A percentile compares a stretch with the other conserved stretches of the same genome.
phyloP scores from a whole-genome alignment of 2,329 filamentous ascomycete genomes.

The Proliferodiscus dingleyae region DNA sequence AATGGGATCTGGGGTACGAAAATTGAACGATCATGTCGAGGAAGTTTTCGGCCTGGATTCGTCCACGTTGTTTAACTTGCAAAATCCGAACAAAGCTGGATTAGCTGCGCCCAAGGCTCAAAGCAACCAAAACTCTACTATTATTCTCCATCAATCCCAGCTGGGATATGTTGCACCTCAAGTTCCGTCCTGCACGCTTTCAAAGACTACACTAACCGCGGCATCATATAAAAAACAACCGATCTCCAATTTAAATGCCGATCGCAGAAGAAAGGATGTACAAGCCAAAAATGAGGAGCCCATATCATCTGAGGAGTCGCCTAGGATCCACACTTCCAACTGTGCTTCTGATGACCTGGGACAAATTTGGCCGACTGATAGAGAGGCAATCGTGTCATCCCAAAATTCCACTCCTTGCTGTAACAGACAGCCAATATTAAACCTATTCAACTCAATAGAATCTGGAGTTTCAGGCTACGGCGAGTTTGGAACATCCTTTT shows the following conservation, averaged over 20 bases:
- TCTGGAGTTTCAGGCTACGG: too few relatives aligned
- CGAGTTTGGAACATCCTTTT: too few relatives aligned
- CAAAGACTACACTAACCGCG: background rate
- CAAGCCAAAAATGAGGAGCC: too few relatives aligned
- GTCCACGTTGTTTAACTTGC: conserved; percentile 14
- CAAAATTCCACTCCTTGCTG: too few relatives aligned
- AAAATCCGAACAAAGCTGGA: conserved; percentile 2
- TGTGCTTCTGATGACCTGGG: too few relatives aligned
- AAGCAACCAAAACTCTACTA: background rate
- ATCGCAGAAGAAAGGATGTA: background rate
- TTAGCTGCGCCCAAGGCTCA: background rate
- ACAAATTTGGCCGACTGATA: too few relatives aligned
- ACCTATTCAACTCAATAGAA: too few relatives aligned
- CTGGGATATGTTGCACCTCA: background rate
- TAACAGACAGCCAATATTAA: too few relatives aligned
- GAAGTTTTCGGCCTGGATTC: conserved; percentile 24
- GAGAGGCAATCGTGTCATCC: too few relatives aligned
- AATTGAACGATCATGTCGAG: conserved; percentile 22
- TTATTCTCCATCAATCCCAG: background rate
- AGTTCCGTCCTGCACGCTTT: background rate
- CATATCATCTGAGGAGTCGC: too few relatives aligned
- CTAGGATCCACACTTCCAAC: too few relatives aligned
- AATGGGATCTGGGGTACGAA: conserved; percentile 20
- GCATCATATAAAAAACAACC: background rate
- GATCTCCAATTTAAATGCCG: background rate